Evolutionary conservation across 208 protist species (phyloP).

Genomic region (Endotrypanum monterogeii): DNA sequence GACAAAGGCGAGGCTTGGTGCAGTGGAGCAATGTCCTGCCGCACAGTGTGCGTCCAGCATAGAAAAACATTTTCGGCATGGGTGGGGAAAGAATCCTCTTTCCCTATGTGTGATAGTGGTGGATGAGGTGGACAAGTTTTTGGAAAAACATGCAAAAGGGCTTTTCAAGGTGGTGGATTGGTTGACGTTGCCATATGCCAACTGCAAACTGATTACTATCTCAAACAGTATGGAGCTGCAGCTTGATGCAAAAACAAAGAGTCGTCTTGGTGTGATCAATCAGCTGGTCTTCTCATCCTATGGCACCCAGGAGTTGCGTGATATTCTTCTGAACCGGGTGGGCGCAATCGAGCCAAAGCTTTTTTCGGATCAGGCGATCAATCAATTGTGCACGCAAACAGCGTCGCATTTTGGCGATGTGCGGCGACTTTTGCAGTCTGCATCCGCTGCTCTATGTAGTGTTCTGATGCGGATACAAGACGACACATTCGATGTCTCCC

Average conservation of each 20-base stretch:
- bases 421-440: constrained; percentile 82
- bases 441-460: constrained; percentile 81
- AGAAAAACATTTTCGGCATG: constrained; percentile 79
- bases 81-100: constrained; percentile 43
- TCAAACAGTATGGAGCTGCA: constrained; percentile 89
- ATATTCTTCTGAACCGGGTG: constrained; percentile 70
- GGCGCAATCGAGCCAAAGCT: constrained; percentile 64
- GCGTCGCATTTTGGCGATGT: constrained; percentile 91
- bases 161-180: constrained; percentile 89
- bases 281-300: constrained; percentile 87
- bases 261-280: constrained; percentile 80
- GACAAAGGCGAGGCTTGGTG: constrained; percentile 55
- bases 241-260: constrained; percentile 84
- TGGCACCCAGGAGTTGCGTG: constrained; percentile 65
- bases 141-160: constrained; percentile 78
- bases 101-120: constrained; percentile 84
- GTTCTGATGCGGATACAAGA: constrained; percentile 82
- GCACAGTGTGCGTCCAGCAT: constrained; percentile 75
- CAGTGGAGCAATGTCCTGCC: constrained; percentile 47
- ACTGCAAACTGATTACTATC: constrained; percentile 88
- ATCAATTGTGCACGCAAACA: constrained; percentile 83
- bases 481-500: constrained; percentile 16
- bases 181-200: constrained; percentile 77
- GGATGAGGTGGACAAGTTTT: constrained; percentile 89
- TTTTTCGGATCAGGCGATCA: constrained; percentile 81